phyloP scores from a whole-genome alignment of 2,329 filamentous ascomycete genomes.

The Alternaria infectoria region DNA sequence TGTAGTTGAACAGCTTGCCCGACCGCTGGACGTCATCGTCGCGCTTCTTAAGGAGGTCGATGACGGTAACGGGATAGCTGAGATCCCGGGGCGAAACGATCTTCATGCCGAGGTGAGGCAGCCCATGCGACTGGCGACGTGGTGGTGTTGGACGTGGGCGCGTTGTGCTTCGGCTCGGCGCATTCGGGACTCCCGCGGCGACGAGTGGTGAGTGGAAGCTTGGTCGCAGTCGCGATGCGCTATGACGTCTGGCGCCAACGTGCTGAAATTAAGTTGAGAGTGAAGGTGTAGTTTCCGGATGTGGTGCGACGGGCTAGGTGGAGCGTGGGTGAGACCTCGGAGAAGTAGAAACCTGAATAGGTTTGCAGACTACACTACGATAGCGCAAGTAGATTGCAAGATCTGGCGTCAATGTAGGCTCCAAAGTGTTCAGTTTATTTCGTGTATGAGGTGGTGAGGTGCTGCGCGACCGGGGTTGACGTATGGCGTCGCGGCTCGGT shows the following conservation, averaged over 20 bases:
- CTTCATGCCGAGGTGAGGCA: constrained; percentile 52
- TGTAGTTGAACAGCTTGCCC: constrained; percentile 84
- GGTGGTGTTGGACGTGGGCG: constrained; percentile 24
- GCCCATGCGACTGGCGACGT: constrained; percentile 38
- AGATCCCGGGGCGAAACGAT: constrained; percentile 61
- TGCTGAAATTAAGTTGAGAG: neutral
- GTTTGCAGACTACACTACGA: neutral
- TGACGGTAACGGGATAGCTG: constrained; percentile 93
- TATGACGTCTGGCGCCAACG: neutral
- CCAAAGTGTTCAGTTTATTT: neutral
- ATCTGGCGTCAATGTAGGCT: neutral
- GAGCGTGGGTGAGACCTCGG: neutral
- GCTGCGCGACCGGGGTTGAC: constrained; percentile 19
- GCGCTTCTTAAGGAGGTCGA: constrained; percentile 76
- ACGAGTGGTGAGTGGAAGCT: neutral
- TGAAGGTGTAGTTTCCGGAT: neutral
- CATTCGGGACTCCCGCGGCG: constrained; percentile 37
- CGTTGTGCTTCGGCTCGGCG: constrained; percentile 38
- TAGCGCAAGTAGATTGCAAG: neutral
- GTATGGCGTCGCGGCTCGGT: constrained; percentile 23
- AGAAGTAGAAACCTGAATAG: neutral
- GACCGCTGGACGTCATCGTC: constrained; percentile 78
- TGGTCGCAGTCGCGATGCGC: neutral
- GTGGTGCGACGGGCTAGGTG: neutral
- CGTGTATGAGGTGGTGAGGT: neutral